Percentiles rank a stretch among this genome's conserved stretches.
Conservation (phyloP, 306 rosid genomes). For the Sphenostylis stenocarpa region DNA sequence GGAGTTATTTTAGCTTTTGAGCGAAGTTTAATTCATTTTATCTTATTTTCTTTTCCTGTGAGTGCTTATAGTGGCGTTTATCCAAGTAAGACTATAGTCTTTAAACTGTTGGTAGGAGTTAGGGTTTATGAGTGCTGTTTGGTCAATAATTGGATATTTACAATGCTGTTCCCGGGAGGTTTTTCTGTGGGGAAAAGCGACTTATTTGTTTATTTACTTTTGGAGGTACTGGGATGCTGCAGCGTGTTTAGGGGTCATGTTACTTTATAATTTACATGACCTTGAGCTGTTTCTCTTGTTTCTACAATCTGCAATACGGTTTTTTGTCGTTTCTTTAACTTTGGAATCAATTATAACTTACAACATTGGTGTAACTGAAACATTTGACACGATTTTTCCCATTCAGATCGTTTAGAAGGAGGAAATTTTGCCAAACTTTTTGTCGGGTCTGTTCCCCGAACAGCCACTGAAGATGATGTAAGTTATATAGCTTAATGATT, state of each 20-base stretch:
- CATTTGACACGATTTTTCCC: not conserved
- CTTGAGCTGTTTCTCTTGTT: slow-evolving; percentile 19
- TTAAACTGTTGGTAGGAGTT: not conserved
- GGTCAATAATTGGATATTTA: not conserved
- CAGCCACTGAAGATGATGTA: slow-evolving; percentile 87
- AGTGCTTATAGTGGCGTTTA: not conserved
- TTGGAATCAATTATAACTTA: not conserved
- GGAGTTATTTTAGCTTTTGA: no score
- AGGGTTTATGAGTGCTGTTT: slow-evolving; percentile 11
- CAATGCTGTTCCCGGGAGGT: not conserved
- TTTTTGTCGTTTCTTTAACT: not conserved
- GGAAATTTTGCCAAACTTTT: slow-evolving; percentile 85
- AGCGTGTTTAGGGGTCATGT: slow-evolving; percentile 1
- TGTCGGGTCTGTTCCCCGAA: slow-evolving; percentile 91
- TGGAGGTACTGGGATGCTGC: not conserved
- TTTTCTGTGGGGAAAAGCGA: not conserved
- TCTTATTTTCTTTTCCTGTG: not conserved
- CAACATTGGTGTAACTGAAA: not conserved
- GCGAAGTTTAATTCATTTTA: not conserved
- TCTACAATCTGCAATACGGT: not conserved
- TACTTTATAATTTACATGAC: slow-evolving; percentile 18
- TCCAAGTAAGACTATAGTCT: not conserved
- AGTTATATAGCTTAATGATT: slow-evolving; percentile 19
- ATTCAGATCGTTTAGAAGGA: slow-evolving; percentile 63
- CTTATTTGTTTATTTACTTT: not conserved